Base-by-base conservation (phyloP, 2,329 filamentous ascomycete species). In the Ramularia endophylla region DNA sequence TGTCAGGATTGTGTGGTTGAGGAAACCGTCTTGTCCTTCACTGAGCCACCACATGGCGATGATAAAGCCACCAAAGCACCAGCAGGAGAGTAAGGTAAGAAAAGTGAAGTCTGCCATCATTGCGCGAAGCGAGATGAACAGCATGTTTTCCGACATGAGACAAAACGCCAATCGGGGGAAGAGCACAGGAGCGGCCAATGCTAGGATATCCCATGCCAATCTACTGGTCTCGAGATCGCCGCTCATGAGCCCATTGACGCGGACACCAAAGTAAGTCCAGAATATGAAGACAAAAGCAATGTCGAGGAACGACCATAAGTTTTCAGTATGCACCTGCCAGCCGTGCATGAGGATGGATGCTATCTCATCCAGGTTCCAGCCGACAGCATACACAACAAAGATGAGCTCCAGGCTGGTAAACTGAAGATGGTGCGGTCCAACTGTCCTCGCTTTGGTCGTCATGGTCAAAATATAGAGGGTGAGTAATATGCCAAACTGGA, bases 61-160 rank as follows among this genome's bases (percentile, higher is more conserved):
- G 39, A 92, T 63, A 62, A 94, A 92, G 3, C 87, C 87, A 32
- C 79, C 77, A 58, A 92, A 92, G 59, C 85, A 90, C 87, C 87
- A 94, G 3, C 77, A 77, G 5, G 85, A 83, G 22, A 94, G 68
- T 2, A 81, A 69, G 0, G 84, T 88, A 2, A 92, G 70, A 34
- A 87, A 71, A n/a, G 83, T 80, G 56, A 94, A 94, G 58, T 94
- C 83, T 5, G 79, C 79, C 77, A 94, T 85, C 85, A 92, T 92
- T 6, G 85, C 84, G 36, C 86, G 73, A 3, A 94, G 68, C 0
- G 84, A 85, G 41, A 94, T 74, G 57, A 94, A 89, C 1, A 92
- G 77, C 63, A 94, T 76, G 55, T 92, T 92, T 56, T 90, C 85
- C 0, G 85, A 86, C 59, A 92, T 77, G 35, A 90, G 60, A 50